Percentiles rank a stretch among this genome's conserved stretches.
Evolutionary conservation across 345 rosid genomes (phyloP).

Genomic region (Salix udensis): DNA sequence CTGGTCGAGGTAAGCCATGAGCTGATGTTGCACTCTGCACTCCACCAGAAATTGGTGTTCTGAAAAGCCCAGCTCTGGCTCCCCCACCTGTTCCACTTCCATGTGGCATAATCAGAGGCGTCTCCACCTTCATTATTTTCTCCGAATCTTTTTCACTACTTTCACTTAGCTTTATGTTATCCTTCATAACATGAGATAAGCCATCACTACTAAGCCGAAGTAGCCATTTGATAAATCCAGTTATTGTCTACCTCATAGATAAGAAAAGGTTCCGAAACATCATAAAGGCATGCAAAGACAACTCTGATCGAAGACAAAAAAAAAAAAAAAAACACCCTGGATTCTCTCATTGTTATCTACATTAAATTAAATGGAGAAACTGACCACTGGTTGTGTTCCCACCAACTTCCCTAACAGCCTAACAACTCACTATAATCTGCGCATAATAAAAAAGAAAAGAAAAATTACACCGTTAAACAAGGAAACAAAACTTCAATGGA

Average conservation of each 20-base stretch:
- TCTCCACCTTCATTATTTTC: constrained; percentile 42
- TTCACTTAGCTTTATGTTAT: constrained; percentile 27
- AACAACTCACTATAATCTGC: neutral
- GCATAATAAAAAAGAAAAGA: neutral
- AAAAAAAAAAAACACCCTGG: neutral
- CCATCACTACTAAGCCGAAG: constrained; percentile 34
- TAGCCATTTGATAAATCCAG: constrained; percentile 29
- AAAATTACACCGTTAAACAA: neutral
- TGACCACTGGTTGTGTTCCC: neutral
- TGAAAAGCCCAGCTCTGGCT: constrained; percentile 80
- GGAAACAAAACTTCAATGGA: neutral
- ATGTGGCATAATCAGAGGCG: constrained; percentile 40
- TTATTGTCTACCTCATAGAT: constrained; percentile 16
- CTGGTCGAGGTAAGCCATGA: constrained; percentile 87
- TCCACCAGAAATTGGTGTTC: constrained; percentile 98
- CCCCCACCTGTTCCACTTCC: constrained; percentile 62
- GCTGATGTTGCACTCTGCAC: constrained; percentile 98
- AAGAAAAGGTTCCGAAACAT: constrained; percentile 14
- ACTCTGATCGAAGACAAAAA: neutral
- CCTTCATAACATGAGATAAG: constrained; percentile 54
- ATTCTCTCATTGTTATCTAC: neutral
- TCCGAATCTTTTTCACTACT: constrained; percentile 36
- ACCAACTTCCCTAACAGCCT: neutral
- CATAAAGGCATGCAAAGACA: constrained; percentile 7
- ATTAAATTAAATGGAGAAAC: neutral